phyloP scores from a whole-genome alignment of 768 basidiomycete genomes.

The Mycena sanguinolenta region DNA sequence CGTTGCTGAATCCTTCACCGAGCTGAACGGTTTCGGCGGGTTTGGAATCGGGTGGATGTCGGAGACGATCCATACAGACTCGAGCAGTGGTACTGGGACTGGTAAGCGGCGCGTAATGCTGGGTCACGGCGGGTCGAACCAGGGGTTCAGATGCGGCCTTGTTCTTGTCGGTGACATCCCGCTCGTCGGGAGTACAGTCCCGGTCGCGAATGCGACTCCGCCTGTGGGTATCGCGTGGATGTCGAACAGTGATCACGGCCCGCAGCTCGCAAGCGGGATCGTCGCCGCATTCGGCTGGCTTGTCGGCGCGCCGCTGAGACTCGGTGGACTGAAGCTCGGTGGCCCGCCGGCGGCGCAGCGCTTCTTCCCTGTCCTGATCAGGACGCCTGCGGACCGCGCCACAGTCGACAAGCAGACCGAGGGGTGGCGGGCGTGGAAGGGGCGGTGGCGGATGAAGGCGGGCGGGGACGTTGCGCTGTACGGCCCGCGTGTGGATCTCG shows the following conservation, averaged over 20 bases:
- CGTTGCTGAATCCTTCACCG: conserved; percentile 25
- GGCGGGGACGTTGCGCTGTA: conserved; percentile 5
- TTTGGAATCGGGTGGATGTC: conserved; percentile 26
- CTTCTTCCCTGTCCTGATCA: conserved; percentile 18
- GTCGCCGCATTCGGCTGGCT: conserved; percentile 21
- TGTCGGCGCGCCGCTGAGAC: conserved; percentile 12
- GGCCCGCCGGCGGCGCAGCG: background rate
- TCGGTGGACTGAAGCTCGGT: background rate
- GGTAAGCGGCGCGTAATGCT: conserved; percentile 8
- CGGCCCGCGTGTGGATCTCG: background rate
- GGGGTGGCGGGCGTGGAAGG: conserved; percentile 26
- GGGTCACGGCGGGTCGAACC: conserved; percentile 9
- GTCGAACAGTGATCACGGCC: conserved; percentile 25
- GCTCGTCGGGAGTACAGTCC: conserved; percentile 3
- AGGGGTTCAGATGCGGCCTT: conserved; percentile 17
- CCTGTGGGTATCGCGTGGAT: conserved; percentile 27
- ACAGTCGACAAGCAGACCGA: conserved; percentile 17
- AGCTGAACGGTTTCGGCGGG: conserved; percentile 19
- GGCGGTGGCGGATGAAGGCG: conserved; percentile 16
- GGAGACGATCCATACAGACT: conserved; percentile 5
- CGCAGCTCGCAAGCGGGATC: conserved; percentile 2
- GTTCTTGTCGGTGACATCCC: conserved; percentile 24
- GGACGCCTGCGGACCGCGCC: conserved; percentile 11
- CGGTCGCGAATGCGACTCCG: conserved; percentile 2
- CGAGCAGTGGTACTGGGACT: too few species aligned